Evolutionary conservation across 2,329 filamentous ascomycete species (phyloP).

Genomic region (Mycosphaerella arachidis): DNA sequence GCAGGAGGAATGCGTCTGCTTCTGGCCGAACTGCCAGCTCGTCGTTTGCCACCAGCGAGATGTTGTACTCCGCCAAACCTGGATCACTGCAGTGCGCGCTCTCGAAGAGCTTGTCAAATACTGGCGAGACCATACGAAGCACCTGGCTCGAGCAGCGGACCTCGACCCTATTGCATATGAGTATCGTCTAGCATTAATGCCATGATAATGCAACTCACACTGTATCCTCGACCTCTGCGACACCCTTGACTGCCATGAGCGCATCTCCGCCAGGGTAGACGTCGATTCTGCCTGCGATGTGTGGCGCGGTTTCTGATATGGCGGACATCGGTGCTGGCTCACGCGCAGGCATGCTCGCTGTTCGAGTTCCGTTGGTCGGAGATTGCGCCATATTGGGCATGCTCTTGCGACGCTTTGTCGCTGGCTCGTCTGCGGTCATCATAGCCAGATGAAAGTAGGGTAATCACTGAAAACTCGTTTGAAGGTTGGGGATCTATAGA

Average conservation of each 20-base stretch:
- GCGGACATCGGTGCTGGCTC: neutral
- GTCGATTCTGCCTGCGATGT: constrained; percentile 5
- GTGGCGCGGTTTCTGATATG: neutral
- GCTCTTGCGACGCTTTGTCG: constrained; percentile 12
- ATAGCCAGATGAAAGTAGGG: neutral
- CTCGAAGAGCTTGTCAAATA: constrained; percentile 18
- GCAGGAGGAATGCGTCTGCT: constrained; percentile 23
- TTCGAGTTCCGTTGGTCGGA: neutral
- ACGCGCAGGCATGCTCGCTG: neutral
- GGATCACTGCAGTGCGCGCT: neutral
- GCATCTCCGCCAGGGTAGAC: constrained; percentile 14
- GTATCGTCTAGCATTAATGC: neutral
- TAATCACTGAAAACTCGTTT: neutral
- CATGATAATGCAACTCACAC: neutral
- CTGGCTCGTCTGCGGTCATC: constrained; percentile 12
- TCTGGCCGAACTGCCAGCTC: constrained; percentile 7
- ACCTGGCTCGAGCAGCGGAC: constrained; percentile 23
- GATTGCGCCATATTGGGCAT: neutral
- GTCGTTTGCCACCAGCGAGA: neutral
- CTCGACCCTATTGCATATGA: constrained; percentile 8
- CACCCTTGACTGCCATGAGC: constrained; percentile 12
- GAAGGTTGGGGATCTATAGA: neutral
- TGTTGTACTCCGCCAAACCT: neutral
- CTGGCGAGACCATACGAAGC: constrained; percentile 22
- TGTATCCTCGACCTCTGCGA: constrained; percentile 6